A percentile compares a stretch with the other conserved stretches of the same genome.
Conservation (phyloP, 768 basidiomycete genomes). For the Pleurotus sapidus region DNA sequence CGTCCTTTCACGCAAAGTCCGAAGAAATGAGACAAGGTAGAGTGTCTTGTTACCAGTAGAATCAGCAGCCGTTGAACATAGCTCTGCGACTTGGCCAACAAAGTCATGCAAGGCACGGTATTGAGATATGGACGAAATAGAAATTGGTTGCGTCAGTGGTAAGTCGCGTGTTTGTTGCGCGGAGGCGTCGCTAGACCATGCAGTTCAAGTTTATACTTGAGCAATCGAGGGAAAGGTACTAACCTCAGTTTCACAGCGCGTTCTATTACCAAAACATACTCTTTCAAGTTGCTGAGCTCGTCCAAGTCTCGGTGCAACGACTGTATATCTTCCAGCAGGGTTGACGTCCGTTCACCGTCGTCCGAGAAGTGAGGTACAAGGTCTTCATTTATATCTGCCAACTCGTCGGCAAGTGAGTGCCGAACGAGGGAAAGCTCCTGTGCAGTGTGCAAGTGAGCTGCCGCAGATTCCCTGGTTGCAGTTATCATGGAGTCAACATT, state of each 20-base stretch:
- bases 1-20: conserved; percentile 61
- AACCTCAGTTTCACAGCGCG: conserved; percentile 73
- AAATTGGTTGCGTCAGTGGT: conserved; percentile 33
- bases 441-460: conserved; percentile 55
- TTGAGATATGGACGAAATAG: conserved; percentile 43
- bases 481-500: conserved; percentile 44
- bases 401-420: conserved; percentile 76
- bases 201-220: conserved; percentile 6
- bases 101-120: conserved; percentile 66
- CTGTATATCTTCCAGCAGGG: conserved; percentile 82
- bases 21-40: conserved; percentile 60
- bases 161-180: conserved; percentile 46
- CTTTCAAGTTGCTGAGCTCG: conserved; percentile 72
- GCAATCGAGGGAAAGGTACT: conserved; percentile 13
- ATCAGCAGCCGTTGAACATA: conserved; percentile 45
- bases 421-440: conserved; percentile 75
- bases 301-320: conserved; percentile 72
- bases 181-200: conserved; percentile 50
- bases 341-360: conserved; percentile 47
- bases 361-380: conserved; percentile 56
- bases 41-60: conserved; percentile 47
- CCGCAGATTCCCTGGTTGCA: conserved; percentile 43
- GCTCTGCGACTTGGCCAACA: conserved; percentile 42
- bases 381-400: conserved; percentile 62
- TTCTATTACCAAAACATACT: conserved; percentile 75